A percentile compares a stretch with the other conserved stretches of the same genome.
Evolutionary conservation across 441 rosid species (phyloP).

Genomic region (Pelargonium citronellum): DNA sequence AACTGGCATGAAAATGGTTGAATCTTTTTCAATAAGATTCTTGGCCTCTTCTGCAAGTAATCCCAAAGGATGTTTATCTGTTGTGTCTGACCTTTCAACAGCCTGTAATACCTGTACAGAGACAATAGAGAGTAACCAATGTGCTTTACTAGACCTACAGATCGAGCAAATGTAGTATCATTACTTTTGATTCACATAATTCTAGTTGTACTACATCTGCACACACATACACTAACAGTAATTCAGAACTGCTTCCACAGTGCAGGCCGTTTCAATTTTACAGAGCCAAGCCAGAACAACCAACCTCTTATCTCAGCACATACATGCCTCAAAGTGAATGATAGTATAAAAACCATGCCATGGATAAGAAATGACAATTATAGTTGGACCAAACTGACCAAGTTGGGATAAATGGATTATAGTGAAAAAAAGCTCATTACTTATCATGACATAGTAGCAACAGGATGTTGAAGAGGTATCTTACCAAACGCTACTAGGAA

Average conservation of each 20-base stretch:
- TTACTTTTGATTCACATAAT: not conserved
- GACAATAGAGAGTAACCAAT: constrained; percentile 3
- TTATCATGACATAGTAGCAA: not conserved
- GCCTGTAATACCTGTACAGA: constrained; percentile 54
- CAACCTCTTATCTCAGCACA: not conserved
- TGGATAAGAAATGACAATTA: not conserved
- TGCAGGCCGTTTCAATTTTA: not conserved
- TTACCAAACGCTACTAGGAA: no score
- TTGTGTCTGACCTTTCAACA: constrained; percentile 63
- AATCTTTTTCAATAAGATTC: constrained; percentile 73
- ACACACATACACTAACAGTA: constrained; percentile 3
- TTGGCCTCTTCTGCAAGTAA: constrained; percentile 84
- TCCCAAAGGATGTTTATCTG: constrained; percentile 68
- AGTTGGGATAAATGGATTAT: not conserved
- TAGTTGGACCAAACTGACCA: not conserved
- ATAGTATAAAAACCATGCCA: not conserved
- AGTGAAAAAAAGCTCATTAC: not conserved
- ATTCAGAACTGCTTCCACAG: not conserved
- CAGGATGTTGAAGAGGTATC: no score
- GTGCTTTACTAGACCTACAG: not conserved
- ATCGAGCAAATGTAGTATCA: not conserved
- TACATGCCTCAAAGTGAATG: not conserved
- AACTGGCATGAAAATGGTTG: constrained; percentile 63
- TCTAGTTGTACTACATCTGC: not conserved
- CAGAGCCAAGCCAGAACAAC: constrained; percentile 2